phyloP scores from a whole-genome alignment of 148 eudicot species.

The Linanthus parryae region DNA sequence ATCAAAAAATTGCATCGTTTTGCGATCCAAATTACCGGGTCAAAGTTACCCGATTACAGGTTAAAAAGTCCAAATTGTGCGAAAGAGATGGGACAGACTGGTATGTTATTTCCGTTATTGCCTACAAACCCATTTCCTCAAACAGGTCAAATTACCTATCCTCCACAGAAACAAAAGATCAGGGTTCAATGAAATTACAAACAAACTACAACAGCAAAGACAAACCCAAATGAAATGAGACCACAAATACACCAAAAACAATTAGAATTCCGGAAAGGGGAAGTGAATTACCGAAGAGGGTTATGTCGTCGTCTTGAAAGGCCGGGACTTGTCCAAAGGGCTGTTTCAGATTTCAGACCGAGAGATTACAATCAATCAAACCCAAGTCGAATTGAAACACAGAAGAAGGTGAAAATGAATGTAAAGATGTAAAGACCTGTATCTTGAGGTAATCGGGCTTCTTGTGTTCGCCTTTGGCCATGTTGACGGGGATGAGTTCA shows the following conservation, averaged over 20 bases:
- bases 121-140: too few relatives aligned
- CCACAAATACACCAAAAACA: not conserved
- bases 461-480: constrained; percentile 76
- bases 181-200: too few relatives aligned
- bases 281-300: constrained; percentile 58
- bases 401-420: too few relatives aligned
- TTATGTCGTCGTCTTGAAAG: constrained; percentile 64
- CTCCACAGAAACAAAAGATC: too few relatives aligned
- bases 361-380: not conserved
- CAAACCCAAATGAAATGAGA: not conserved
- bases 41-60: too few relatives aligned
- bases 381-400: too few relatives aligned
- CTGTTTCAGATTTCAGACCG: constrained; percentile 20
- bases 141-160: too few relatives aligned
- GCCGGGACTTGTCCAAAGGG: constrained; percentile 96
- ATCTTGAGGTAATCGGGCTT: constrained; percentile 61
- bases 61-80: too few relatives aligned
- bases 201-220: not conserved
- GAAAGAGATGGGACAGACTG: too few relatives aligned
- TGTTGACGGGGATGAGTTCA: constrained; percentile 45
- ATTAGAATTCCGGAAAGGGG: not conserved
- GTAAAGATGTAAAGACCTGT: constrained; percentile 47
- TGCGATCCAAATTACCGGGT: too few relatives aligned
- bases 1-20: too few relatives aligned
- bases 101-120: too few relatives aligned